Evolutionary conservation across 2,329 filamentous ascomycete species (phyloP).

Genomic region (Fusarium ramigenum): DNA sequence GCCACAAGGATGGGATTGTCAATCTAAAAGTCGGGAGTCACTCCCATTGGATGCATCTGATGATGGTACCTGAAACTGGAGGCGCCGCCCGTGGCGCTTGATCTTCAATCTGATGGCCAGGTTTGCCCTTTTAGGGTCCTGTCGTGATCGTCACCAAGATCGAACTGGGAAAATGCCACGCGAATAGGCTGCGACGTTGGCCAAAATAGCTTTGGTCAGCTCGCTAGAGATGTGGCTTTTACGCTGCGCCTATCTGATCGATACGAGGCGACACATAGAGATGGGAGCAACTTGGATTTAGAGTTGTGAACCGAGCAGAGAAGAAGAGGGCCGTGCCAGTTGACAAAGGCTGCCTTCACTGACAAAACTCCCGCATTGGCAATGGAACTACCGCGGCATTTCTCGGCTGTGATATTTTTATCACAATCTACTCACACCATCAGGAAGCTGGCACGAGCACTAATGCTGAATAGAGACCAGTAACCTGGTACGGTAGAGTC

Average conservation of each 20-base stretch:
- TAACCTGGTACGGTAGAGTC: slow-evolving; percentile 4
- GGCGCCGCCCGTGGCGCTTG: slow-evolving; percentile 37
- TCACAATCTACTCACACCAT: background rate
- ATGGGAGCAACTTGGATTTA: background rate
- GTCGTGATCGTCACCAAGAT: background rate
- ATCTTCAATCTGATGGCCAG: slow-evolving; percentile 25
- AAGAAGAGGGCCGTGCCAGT: slow-evolving; percentile 20
- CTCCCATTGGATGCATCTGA: slow-evolving; percentile 34
- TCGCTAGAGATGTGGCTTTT: background rate
- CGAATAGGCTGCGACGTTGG: background rate
- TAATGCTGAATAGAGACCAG: background rate
- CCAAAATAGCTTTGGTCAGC: background rate
- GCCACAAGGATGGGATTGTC: slow-evolving; percentile 28
- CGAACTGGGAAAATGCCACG: background rate
- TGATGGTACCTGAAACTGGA: slow-evolving; percentile 41
- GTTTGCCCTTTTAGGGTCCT: slow-evolving; percentile 8
- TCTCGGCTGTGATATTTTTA: background rate
- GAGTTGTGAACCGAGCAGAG: background rate
- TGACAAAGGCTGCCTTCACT: background rate
- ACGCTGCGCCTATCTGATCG: background rate
- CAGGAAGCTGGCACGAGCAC: background rate
- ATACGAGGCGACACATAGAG: background rate
- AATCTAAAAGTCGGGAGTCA: slow-evolving; percentile 33
- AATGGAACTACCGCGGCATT: slow-evolving; percentile 4
- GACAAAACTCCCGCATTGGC: background rate